Percentiles rank a stretch among this genome's conserved stretches.
These are phyloP conservation scores for Theileria sp. DNA, from an alignment of 169 alveolate species.

Conservation along the genomic window DNA sequence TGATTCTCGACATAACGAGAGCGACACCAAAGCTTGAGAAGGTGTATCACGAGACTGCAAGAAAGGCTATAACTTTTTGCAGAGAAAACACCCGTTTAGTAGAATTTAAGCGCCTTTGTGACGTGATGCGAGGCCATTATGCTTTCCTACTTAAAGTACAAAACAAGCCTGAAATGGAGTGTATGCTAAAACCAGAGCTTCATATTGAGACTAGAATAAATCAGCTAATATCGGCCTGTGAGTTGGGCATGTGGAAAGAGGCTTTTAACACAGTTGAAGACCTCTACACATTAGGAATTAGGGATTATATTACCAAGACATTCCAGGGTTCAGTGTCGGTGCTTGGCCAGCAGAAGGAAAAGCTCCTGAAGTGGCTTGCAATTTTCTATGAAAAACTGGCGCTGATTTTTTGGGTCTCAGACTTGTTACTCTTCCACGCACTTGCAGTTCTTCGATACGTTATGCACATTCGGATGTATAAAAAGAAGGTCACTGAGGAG, in stretches of 20 bases:
- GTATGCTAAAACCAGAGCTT: slow-evolving; percentile 82
- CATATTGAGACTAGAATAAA: slow-evolving; percentile 88
- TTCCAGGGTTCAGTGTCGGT: slow-evolving; percentile 62
- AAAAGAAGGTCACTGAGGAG: slow-evolving; percentile 77
- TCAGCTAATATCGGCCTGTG: slow-evolving; percentile 89
- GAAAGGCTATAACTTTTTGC: slow-evolving; percentile 90
- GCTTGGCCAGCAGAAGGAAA: slow-evolving; percentile 74
- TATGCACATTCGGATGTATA: slow-evolving; percentile 81
- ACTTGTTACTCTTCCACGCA: slow-evolving; percentile 91
- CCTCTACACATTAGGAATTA: slow-evolving; percentile 79
- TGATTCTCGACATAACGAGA: slow-evolving; percentile 90
- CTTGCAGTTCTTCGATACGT: slow-evolving; percentile 83
- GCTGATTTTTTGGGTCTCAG: slow-evolving; percentile 88
- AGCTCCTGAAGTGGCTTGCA: slow-evolving; percentile 84
- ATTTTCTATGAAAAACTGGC: slow-evolving; percentile 88
- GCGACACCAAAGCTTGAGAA: slow-evolving; percentile 91
- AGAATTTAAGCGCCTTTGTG: slow-evolving; percentile 93
- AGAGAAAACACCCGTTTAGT: slow-evolving; percentile 86
- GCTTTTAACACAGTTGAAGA: slow-evolving; percentile 93
- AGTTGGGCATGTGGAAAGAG: slow-evolving; percentile 92
- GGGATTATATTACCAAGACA: slow-evolving; percentile 73
- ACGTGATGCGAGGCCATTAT: slow-evolving; percentile 89
- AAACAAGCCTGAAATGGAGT: slow-evolving; percentile 82
- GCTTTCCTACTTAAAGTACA: slow-evolving; percentile 82
- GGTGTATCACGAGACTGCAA: slow-evolving; percentile 93